These are phyloP conservation scores for Lipomyces yamadae DNA, from an alignment of 805 yeast genomes.

Conservation along the genomic window DNA sequence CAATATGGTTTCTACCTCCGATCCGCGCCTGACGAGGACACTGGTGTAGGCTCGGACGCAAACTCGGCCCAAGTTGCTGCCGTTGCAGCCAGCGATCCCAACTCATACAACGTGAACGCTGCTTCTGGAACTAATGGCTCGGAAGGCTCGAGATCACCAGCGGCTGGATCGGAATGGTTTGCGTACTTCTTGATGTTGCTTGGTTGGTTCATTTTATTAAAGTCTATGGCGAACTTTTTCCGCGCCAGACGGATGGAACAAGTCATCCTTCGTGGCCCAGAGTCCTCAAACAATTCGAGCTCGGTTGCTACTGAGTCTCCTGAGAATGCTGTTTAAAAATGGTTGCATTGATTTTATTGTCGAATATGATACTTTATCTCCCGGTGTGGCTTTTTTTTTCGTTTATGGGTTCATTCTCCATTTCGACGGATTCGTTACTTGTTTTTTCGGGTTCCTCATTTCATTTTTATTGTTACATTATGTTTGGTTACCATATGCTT, in stretches of 20 bases:
- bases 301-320: conserved; percentile 1
- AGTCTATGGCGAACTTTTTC: conserved; percentile 72
- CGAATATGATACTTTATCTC: neutral
- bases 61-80: conserved; percentile 43
- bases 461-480: conserved; percentile 2
- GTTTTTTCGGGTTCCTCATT: neutral
- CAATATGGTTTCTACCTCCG: conserved; percentile 65
- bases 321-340: conserved; percentile 14
- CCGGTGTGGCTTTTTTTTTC: neutral
- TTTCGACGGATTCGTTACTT: neutral
- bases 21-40: conserved; percentile 13
- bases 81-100: conserved; percentile 53
- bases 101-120: conserved; percentile 53
- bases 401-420: neutral
- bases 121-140: conserved; percentile 18
- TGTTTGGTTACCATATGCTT: neutral
- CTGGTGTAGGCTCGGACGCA: conserved; percentile 47
- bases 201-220: conserved; percentile 68
- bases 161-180: conserved; percentile 48
- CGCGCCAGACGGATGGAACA: conserved; percentile 78
- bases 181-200: conserved; percentile 67
- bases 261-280: conserved; percentile 50
- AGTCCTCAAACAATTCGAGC: neutral
- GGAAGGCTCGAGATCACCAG: conserved; percentile 22
- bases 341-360: neutral